Evolutionary conservation across 345 rosid genomes (phyloP), one percentile per base, ranked within the genome.

Genomic region (Syzygium oleosum): DNA sequence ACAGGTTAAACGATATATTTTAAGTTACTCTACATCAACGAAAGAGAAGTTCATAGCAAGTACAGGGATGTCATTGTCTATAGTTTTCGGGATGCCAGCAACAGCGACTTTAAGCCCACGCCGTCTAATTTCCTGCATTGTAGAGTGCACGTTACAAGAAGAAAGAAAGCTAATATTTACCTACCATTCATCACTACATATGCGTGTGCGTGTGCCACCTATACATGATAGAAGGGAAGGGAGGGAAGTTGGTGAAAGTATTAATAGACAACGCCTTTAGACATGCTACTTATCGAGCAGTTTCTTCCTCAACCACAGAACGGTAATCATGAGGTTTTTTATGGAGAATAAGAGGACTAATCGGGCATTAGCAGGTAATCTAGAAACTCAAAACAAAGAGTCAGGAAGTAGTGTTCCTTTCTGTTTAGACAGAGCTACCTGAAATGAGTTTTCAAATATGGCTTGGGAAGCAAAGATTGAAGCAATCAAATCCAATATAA

Each of bases 1-100:
- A 59, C 53, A 86, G 51, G 85, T 85, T 59, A 22, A 63, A 86
- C 9, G 10, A 63, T 4, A 5, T 41, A 7, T 4, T 63, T 56
- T 29, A 23, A 41, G 61, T 52, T 41, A 65, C 11, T 84, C 84
- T 59, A 79, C 29, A 89, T 87, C 91, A 90, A 79, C 15, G 2
- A 85, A 79, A 85, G 55, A 59, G 22, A 12, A 29, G 87, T 49
- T 61, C 79, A 80, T 51, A 49, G 87, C 17, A 87, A 89, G 73
- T 94, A 97, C 99, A 54, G 94, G 97, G 85, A 94, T 94, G 87
- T 94, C 97, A 91, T 95, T 95, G 85, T 95, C 98, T 22, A 95
- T 95, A 49, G 98, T 93, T 92, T 95, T 95, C 0, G 96, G 98
- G 85, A 95, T 94, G 41, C 98, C 97, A 12, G 90, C 97, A 84